Conservation (phyloP, 768 basidiomycete species). For the Boletus vermiculosoides region DNA sequence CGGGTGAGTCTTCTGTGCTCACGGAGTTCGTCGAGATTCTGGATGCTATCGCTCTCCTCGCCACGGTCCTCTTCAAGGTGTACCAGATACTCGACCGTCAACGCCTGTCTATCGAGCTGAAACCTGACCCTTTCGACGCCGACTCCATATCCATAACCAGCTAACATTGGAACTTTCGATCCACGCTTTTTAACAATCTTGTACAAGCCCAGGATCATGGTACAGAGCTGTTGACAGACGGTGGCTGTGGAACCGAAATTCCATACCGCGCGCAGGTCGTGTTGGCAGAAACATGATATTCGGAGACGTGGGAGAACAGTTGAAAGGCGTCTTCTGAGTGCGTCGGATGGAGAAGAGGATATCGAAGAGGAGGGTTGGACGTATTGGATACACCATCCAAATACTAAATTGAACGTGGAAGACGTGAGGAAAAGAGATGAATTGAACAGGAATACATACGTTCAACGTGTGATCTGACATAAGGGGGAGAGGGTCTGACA, state of each 20-base stretch:
- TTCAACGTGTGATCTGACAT: constrained; percentile 83
- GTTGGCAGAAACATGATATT: constrained; percentile 93
- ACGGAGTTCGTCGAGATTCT: constrained; percentile 65
- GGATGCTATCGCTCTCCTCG: constrained; percentile 21
- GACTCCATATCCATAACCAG: constrained; percentile 79
- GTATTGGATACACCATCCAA: constrained; percentile 92
- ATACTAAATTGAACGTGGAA: constrained; percentile 47
- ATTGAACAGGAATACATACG: constrained; percentile 42
- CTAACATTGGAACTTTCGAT: constrained; percentile 67
- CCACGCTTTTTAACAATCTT: constrained; percentile 80
- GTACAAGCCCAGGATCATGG: constrained; percentile 77
- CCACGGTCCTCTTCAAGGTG: constrained; percentile 57
- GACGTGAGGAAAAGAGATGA: constrained; percentile 5
- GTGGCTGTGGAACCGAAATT: constrained; percentile 65
- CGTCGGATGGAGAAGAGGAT: constrained; percentile 36
- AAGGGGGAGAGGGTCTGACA: constrained; percentile 87
- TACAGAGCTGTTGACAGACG: constrained; percentile 78
- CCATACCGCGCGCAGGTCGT: constrained; percentile 88
- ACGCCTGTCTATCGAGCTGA: constrained; percentile 77
- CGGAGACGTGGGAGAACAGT: constrained; percentile 48
- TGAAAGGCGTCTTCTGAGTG: constrained; percentile 30
- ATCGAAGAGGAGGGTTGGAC: constrained; percentile 40
- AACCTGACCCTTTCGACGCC: constrained; percentile 77
- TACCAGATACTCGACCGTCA: constrained; percentile 81
- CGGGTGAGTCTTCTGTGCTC: constrained; percentile 71